Percentiles rank a stretch among this genome's conserved stretches.
Evolutionary conservation across 371 early-diverging fungal genomes (phyloP).

Genomic region (Phascolomyces articulosus): DNA sequence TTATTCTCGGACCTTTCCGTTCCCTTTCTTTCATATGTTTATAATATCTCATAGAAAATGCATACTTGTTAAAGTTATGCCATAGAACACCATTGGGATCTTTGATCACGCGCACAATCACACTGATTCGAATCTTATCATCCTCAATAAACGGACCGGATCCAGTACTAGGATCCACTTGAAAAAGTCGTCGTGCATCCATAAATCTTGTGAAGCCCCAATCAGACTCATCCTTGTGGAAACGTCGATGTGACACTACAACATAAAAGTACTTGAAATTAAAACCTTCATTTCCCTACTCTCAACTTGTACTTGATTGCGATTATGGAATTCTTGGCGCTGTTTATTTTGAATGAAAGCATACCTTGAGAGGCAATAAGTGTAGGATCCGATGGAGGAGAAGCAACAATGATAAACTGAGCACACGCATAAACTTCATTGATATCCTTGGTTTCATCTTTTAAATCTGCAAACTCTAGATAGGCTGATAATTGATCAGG

Average conservation of each 20-base stretch:
- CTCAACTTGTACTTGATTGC: too few relatives aligned
- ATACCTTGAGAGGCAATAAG: slow-evolving; percentile 56
- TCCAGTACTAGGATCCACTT: slow-evolving; percentile 14
- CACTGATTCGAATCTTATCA: slow-evolving; percentile 15
- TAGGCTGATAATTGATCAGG: slow-evolving; percentile 77
- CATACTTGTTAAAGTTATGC: slow-evolving; percentile 88
- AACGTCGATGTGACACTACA: slow-evolving; percentile 82
- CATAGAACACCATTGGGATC: slow-evolving; percentile 94
- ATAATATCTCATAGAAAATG: not conserved
- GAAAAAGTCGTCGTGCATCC: slow-evolving; percentile 37
- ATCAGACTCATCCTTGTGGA: slow-evolving; percentile 76
- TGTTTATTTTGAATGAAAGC: too few relatives aligned
- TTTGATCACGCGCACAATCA: slow-evolving; percentile 65
- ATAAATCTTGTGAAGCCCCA: slow-evolving; percentile 89
- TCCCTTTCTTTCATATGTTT: not conserved
- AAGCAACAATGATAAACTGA: slow-evolving; percentile 75
- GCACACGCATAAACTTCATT: slow-evolving; percentile 63
- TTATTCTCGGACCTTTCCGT: too few relatives aligned
- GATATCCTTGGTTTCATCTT: slow-evolving; percentile 34
- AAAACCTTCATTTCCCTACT: slow-evolving; percentile 6
- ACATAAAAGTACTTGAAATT: too few relatives aligned
- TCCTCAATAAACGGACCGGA: slow-evolving; percentile 16
- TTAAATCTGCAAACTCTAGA: slow-evolving; percentile 76
- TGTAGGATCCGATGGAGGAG: slow-evolving; percentile 69
- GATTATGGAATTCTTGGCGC: too few relatives aligned